phyloP scores from a whole-genome alignment of 2,329 filamentous ascomycete species.

The Xenoacremonium recifei region DNA sequence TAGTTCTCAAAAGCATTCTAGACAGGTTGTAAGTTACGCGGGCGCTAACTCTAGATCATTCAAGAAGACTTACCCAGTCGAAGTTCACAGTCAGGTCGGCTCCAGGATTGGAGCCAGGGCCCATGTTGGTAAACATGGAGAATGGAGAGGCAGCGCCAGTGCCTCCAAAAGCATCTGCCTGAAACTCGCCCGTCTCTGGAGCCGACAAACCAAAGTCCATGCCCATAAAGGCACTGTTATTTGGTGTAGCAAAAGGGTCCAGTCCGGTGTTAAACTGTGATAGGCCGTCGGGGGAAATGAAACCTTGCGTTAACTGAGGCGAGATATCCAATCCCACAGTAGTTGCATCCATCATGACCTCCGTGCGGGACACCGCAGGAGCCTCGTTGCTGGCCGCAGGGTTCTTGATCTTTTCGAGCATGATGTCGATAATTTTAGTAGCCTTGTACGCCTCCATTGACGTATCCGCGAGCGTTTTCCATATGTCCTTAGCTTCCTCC shows the following conservation, averaged over 20 bases:
- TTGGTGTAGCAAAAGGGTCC: constrained; percentile 35
- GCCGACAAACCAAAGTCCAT: constrained; percentile 42
- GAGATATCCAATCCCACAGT: constrained; percentile 38
- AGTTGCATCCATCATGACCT: constrained; percentile 23
- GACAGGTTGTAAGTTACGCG: constrained; percentile 22
- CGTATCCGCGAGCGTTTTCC: constrained; percentile 72
- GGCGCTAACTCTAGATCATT: neutral
- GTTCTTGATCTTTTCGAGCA: constrained; percentile 71
- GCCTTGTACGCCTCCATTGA: constrained; percentile 93
- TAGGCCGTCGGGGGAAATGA: constrained; percentile 25
- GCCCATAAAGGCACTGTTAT: constrained; percentile 39
- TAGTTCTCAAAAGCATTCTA: constrained; percentile 58
- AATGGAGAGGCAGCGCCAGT: constrained; percentile 42
- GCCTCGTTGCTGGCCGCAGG: constrained; percentile 14
- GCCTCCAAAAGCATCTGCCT: constrained; percentile 28
- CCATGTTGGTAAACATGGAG: constrained; percentile 51
- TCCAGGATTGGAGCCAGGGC: constrained; percentile 23
- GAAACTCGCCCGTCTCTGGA: constrained; percentile 29
- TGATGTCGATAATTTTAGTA: constrained; percentile 73
- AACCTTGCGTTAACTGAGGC: constrained; percentile 22
- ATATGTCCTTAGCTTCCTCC: constrained; percentile 72
- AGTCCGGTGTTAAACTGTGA: constrained; percentile 24
- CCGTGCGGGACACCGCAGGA: constrained; percentile 13
- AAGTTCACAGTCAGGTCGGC: constrained; percentile 51
- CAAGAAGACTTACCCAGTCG: constrained; percentile 52